Conservation (phyloP, 495 filamentous ascomycete species). For the Penicillium paradoxum region DNA sequence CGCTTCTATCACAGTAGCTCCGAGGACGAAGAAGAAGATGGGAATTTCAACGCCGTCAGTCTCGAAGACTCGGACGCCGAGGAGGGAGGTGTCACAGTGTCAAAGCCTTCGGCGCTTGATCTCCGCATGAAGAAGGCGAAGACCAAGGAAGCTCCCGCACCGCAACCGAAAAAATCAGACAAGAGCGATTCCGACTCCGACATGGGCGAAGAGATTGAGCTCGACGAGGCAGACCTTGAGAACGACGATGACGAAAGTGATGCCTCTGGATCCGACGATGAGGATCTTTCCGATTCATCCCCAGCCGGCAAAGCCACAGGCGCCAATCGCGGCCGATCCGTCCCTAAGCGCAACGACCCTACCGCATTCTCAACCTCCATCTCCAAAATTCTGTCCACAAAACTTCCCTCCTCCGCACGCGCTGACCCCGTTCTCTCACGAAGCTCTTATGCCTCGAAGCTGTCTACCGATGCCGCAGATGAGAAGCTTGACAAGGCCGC, state of each 20-base stretch:
- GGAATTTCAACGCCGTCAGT: constrained; percentile 56
- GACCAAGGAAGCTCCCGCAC: constrained; percentile 18
- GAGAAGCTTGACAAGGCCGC: constrained; percentile 75
- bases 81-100: constrained; percentile 30
- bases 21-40: constrained; percentile 48
- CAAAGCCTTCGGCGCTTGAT: constrained; percentile 9
- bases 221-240: constrained; percentile 34
- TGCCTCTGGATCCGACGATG: constrained; percentile 21
- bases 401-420: constrained; percentile 73
- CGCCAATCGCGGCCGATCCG: constrained; percentile 19
- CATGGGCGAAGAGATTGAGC: constrained; percentile 27
- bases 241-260: constrained; percentile 31
- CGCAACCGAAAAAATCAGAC: constrained; percentile 13
- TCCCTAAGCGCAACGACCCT: constrained; percentile 80
- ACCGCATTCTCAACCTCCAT: constrained; percentile 86
- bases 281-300: constrained; percentile 19
- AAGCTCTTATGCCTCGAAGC: constrained; percentile 60
- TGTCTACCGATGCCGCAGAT: constrained; percentile 61
- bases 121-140: constrained; percentile 18
- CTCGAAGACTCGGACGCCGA: constrained; percentile 65
- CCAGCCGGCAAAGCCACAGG: constrained; percentile 12
- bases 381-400: constrained; percentile 80
- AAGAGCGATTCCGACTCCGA: constrained; percentile 19
- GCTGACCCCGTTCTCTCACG: constrained; percentile 86
- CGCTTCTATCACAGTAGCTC: constrained; percentile 70